These are phyloP conservation scores for Acer yangbiense DNA, from an alignment of 345 rosid genomes.

Conservation along the genomic window DNA sequence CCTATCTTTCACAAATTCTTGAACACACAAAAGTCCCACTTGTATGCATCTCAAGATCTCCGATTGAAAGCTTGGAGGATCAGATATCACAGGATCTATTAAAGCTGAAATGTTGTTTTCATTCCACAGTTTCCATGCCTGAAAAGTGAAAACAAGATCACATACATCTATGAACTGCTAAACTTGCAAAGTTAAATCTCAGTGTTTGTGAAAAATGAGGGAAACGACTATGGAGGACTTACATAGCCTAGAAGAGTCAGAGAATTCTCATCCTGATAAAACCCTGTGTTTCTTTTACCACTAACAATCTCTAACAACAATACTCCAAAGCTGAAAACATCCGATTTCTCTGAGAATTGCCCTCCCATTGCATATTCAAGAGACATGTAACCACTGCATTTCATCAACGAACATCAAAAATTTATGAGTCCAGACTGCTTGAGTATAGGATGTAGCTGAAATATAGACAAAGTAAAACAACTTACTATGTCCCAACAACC, in stretches of 20 bases:
- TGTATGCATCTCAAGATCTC: slow-evolving; percentile 25
- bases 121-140: slow-evolving; percentile 27
- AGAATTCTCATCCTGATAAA: slow-evolving; percentile 26
- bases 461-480: not conserved
- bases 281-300: slow-evolving; percentile 40
- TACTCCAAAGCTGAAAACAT: slow-evolving; percentile 49
- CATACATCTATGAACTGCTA: slow-evolving; percentile 20
- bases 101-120: slow-evolving; percentile 10
- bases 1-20: slow-evolving; percentile 32
- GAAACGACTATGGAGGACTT: slow-evolving; percentile 14
- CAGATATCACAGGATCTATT: slow-evolving; percentile 7
- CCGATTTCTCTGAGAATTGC: not conserved
- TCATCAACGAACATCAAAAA: not conserved
- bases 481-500: slow-evolving; percentile 44
- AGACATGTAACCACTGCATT: not conserved
- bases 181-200: not conserved
- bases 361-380: not conserved
- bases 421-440: not conserved
- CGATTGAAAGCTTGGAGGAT: not conserved
- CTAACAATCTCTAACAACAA: slow-evolving; percentile 43
- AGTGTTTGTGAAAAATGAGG: not conserved
- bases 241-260: slow-evolving; percentile 36
- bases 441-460: not conserved
- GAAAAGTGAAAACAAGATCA: not conserved
- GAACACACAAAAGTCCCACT: slow-evolving; percentile 32